These are phyloP conservation scores for Silene vulgaris DNA, from an alignment of 179 eudicot species.

Conservation along the genomic window DNA sequence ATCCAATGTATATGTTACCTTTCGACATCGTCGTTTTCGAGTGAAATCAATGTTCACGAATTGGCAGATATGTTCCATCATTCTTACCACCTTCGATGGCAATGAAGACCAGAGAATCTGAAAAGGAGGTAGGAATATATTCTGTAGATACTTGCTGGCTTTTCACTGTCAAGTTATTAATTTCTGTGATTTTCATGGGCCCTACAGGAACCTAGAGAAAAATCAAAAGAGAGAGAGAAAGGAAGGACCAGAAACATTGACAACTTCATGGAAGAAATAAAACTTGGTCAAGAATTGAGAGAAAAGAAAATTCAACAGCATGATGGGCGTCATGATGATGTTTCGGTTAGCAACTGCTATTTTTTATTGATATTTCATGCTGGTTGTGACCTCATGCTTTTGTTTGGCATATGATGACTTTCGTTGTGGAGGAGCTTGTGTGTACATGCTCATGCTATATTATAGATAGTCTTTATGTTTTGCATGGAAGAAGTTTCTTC, in stretches of 20 bases:
- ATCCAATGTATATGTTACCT: background rate
- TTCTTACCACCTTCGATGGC: slow-evolving; percentile 95
- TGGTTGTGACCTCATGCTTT: too few species aligned
- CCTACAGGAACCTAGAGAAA: slow-evolving; percentile 66
- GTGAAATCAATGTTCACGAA: slow-evolving; percentile 27
- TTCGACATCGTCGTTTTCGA: slow-evolving; percentile 16
- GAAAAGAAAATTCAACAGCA: slow-evolving; percentile 85
- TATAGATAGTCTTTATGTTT: background rate
- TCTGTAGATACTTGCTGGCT: slow-evolving; percentile 9
- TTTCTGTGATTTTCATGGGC: slow-evolving; percentile 8
- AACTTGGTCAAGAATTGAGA: slow-evolving; percentile 90
- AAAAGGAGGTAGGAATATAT: slow-evolving; percentile 58
- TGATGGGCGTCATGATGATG: slow-evolving; percentile 68
- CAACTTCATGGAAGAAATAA: slow-evolving; percentile 94
- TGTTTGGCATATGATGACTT: too few species aligned
- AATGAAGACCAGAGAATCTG: slow-evolving; percentile 71
- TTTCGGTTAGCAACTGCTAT: slow-evolving; percentile 45
- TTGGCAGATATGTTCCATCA: slow-evolving; percentile 95
- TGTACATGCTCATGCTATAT: background rate
- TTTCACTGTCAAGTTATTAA: slow-evolving; percentile 5
- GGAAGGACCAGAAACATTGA: slow-evolving; percentile 89
- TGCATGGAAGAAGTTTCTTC: background rate
- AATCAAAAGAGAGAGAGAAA: slow-evolving; percentile 80
- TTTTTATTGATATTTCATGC: too few species aligned
- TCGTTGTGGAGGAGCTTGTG: too few species aligned